Evolutionary conservation across 2,329 filamentous ascomycete species (phyloP).

Genomic region (Aspergillus novofumigatus): DNA sequence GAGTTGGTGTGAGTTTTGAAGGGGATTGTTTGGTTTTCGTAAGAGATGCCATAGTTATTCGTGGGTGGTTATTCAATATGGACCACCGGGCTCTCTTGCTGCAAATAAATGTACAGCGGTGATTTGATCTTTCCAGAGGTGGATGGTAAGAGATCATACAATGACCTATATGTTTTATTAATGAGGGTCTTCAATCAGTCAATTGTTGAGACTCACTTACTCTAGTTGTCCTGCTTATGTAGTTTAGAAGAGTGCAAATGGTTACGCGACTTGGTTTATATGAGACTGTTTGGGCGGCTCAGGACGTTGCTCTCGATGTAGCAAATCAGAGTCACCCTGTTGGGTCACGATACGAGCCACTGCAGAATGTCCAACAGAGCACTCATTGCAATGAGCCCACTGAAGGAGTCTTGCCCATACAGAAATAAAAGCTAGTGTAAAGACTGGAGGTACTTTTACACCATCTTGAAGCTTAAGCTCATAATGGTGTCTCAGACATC

Average conservation of each 20-base stretch:
- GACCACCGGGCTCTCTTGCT: background rate
- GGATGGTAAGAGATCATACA: background rate
- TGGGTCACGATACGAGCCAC: background rate
- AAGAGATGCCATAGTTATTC: background rate
- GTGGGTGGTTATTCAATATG: background rate
- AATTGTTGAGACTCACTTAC: background rate
- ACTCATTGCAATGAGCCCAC: background rate
- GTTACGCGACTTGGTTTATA: background rate
- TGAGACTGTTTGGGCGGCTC: background rate
- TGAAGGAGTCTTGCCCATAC: too few relatives aligned
- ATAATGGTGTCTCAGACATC: background rate
- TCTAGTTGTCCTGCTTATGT: background rate
- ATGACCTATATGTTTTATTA: background rate
- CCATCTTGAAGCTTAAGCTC: background rate
- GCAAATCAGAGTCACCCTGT: background rate
- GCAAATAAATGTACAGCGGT: background rate
- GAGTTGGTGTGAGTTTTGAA: background rate
- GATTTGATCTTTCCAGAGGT: background rate
- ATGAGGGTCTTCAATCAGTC: background rate
- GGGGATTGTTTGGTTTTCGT: background rate
- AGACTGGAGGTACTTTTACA: background rate
- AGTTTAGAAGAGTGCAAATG: background rate
- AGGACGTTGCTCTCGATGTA: background rate
- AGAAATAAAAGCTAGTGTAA: background rate
- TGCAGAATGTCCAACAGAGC: background rate